These are phyloP conservation scores for Penicillium psychrofluorescens DNA, from an alignment of 495 filamentous ascomycete species.

Conservation along the genomic window DNA sequence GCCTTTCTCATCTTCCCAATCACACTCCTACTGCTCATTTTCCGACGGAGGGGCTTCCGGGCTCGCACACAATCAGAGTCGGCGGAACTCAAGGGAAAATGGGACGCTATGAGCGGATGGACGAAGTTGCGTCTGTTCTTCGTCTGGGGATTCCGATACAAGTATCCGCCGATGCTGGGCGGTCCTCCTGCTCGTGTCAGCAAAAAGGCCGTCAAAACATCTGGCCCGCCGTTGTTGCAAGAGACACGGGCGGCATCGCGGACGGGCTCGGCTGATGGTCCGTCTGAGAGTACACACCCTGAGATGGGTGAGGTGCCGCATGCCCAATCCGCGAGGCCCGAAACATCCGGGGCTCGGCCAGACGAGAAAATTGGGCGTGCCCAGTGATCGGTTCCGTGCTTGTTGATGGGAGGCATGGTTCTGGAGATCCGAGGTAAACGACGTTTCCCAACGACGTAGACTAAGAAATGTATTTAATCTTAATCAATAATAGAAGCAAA, in stretches of 20 bases:
- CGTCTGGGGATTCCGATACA: conserved; percentile 42
- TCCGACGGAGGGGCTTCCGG: conserved; percentile 22
- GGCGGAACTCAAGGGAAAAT: conserved; percentile 29
- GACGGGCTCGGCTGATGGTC: neutral
- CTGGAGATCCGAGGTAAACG: no score
- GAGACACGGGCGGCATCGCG: conserved; percentile 1
- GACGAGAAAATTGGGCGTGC: conserved; percentile 3
- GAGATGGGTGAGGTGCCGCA: conserved; percentile 3
- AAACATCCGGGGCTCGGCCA: conserved; percentile 1
- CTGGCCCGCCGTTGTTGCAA: conserved; percentile 11
- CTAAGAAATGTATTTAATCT: no score
- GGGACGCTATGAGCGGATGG: conserved; percentile 31
- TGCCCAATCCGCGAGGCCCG: neutral
- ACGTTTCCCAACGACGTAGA: no score
- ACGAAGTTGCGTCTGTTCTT: conserved; percentile 39
- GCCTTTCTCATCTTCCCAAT: conserved; percentile 24
- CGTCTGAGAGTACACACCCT: neutral
- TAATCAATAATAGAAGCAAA: no score
- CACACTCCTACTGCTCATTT: conserved; percentile 33
- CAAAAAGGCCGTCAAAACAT: conserved; percentile 6
- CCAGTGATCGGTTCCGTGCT: neutral
- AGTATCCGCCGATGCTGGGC: conserved; percentile 34
- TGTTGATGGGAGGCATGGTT: no score
- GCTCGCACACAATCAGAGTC: conserved; percentile 35
- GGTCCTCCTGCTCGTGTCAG: conserved; percentile 19